Evolutionary conservation across 2,329 filamentous ascomycete genomes (phyloP).

Genomic region (Aspergillus piperis): DNA sequence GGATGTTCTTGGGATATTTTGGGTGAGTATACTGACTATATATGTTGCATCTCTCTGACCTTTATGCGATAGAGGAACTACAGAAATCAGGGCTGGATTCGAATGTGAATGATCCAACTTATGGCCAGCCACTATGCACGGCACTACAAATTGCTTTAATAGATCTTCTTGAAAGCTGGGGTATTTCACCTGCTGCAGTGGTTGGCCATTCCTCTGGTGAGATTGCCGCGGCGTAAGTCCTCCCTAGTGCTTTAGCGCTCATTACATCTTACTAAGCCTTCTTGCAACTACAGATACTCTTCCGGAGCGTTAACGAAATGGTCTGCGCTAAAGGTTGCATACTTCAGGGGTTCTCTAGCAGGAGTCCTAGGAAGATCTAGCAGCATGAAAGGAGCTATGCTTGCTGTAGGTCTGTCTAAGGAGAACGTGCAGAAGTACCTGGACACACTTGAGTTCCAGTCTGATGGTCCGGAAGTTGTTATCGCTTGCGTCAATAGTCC

Average conservation of each 20-base stretch:
- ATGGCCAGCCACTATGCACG: conserved; percentile 10
- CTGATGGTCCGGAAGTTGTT: conserved; percentile 8
- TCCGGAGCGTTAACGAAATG: conserved; percentile 3
- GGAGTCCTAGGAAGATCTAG: background rate
- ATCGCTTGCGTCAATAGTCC: conserved; percentile 27
- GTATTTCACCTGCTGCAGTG: conserved; percentile 2
- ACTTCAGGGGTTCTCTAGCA: conserved; percentile 12
- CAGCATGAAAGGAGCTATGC: conserved; percentile 17
- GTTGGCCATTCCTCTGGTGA: conserved; percentile 14
- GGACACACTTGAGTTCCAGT: background rate
- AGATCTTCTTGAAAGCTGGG: conserved; percentile 9
- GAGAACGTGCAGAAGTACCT: conserved; percentile 10
- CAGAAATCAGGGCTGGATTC: conserved; percentile 11
- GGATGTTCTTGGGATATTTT: conserved; percentile 16
- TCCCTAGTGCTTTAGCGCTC: background rate
- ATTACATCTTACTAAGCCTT: background rate
- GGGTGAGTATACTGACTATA: background rate
- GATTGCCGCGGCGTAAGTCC: conserved; percentile 11
- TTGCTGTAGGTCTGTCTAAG: conserved; percentile 22
- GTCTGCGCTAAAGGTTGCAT: conserved; percentile 13
- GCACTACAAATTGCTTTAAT: conserved; percentile 10
- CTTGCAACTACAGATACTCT: background rate
- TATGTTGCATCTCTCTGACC: background rate
- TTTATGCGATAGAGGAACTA: conserved; percentile 13
- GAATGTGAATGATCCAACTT: background rate